Conservation (phyloP, 192 early-diverging fungal genomes). For the Umbelopsis isabellina region DNA sequence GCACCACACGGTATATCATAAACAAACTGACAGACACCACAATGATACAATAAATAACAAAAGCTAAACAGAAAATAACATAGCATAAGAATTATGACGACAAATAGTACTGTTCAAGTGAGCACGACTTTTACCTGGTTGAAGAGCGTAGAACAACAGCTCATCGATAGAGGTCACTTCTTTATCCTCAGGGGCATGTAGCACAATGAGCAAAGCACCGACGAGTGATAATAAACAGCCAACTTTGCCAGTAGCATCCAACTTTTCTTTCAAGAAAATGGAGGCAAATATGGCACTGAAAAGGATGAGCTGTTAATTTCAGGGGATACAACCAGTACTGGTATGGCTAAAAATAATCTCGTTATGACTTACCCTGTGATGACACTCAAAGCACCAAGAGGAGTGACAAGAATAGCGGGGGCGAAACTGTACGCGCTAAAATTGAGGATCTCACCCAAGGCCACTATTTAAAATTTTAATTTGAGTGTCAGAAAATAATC, state of each 20-base stretch:
- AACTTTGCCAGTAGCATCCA: constrained; percentile 81
- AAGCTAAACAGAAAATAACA: constrained; percentile 52
- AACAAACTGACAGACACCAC: constrained; percentile 66
- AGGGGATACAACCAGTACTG: no score
- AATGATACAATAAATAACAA: constrained; percentile 77
- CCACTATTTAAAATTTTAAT: constrained; percentile 61
- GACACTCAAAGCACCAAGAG: constrained; percentile 88
- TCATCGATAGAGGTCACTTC: constrained; percentile 81
- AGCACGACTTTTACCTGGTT: constrained; percentile 57
- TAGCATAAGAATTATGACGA: not conserved
- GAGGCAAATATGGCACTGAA: constrained; percentile 82
- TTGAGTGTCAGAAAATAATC: constrained; percentile 17
- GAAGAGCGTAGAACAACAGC: constrained; percentile 78
- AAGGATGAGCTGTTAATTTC: not conserved
- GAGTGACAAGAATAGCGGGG: constrained; percentile 94
- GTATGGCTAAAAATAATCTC: not conserved
- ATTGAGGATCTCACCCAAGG: constrained; percentile 89
- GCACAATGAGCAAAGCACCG: constrained; percentile 83
- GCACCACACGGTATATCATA: constrained; percentile 84
- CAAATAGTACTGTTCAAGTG: not conserved
- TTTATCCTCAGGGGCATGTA: constrained; percentile 87
- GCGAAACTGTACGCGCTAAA: constrained; percentile 96
- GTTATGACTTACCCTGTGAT: constrained; percentile 67
- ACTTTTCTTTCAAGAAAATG: constrained; percentile 84
- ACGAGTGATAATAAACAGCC: constrained; percentile 90